A percentile compares a stretch with the other conserved stretches of the same genome.
phyloP scores from a whole-genome alignment of 192 early-diverging fungal species.

The Linderina pennispora region DNA sequence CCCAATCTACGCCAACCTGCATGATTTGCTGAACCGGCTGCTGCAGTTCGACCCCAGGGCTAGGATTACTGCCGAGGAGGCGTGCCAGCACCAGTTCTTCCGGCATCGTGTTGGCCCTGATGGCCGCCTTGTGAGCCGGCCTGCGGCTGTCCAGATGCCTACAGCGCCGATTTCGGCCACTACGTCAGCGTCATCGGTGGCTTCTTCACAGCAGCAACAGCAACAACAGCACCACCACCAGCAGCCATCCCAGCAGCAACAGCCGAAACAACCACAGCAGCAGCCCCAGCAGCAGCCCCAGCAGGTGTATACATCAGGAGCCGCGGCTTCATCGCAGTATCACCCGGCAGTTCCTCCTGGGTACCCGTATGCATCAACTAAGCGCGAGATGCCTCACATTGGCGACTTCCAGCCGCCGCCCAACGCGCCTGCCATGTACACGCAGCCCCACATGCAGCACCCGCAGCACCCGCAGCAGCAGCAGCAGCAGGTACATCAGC shows the following conservation, averaged over 20 bases:
- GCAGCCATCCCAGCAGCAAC: slow-evolving; percentile 12
- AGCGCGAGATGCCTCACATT: too few relatives aligned
- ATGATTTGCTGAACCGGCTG: slow-evolving; percentile 66
- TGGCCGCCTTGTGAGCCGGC: slow-evolving; percentile 22
- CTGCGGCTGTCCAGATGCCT: too few relatives aligned
- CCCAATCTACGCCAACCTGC: slow-evolving; percentile 49
- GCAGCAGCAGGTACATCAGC: slow-evolving; percentile 4
- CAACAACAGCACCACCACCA: slow-evolving; percentile 15
- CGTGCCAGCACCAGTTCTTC: slow-evolving; percentile 84
- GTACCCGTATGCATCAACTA: too few relatives aligned
- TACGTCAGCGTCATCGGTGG: slow-evolving; percentile 1
- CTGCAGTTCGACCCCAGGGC: slow-evolving; percentile 73
- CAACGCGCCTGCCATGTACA: neutral
- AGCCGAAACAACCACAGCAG: slow-evolving; percentile 10
- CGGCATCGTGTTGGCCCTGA: slow-evolving; percentile 48
- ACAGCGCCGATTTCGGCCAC: slow-evolving; percentile 3
- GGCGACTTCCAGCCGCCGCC: too few relatives aligned
- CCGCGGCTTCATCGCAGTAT: too few relatives aligned
- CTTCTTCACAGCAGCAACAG: neutral
- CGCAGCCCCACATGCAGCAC: too few relatives aligned
- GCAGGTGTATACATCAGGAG: too few relatives aligned
- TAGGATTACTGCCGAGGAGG: slow-evolving; percentile 77
- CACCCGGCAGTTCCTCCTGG: too few relatives aligned
- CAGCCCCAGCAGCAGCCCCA: slow-evolving; percentile 6
- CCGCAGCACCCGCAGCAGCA: slow-evolving; percentile 11